Base-by-base conservation (phyloP, 2,329 filamentous ascomycete species). In the Arthrinium phaeospermum region DNA sequence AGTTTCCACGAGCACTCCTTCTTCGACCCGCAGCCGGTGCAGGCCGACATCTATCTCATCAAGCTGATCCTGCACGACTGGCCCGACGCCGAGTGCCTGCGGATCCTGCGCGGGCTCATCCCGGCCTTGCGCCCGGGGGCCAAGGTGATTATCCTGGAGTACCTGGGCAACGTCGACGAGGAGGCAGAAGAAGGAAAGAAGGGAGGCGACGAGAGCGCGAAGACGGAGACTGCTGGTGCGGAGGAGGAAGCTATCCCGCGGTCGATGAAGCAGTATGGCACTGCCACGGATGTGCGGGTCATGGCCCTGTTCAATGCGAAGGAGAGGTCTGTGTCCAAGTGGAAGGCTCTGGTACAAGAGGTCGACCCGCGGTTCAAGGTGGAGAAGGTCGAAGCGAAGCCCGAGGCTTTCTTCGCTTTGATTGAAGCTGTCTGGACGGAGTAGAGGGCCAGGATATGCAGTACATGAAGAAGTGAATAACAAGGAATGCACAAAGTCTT, bases 11-110 rank as follows among this genome's bases (percentile, higher is more conserved):
- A 78, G 14, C 83, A 84, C 74, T 79, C 82, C 75, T 82, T 85
- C 74, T 84, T 84, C 78, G 72, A 79, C 53, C 81, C 81, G 1
- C 83, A 85, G 74, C 75, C 80, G 0, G 77, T 81, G 6, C 72
- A 79, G 24, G 87, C 85, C 13, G 86, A 87, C 71, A 80, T 88
- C 68, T 90, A 87, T 79, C 80, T 89, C 71, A 78, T 90, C 74
- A 87, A 88, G 76, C 80, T 85, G 72, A 87, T 90, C 71, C 81
- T 90, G 22, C 88, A 90, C 77, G 87, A 89, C 80, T 89, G 86
- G 86, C 83, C 86, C 0, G 86, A 89, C 71, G 79, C 81, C 34
- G 81, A 86, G 68, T 79, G 79, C 5, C 72, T 81, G 30, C 76
- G 78, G 71, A 86, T 88, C 68, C 79, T 85, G 53, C 81, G 80